Percentiles rank a stretch among this genome's conserved stretches.
Evolutionary conservation across 805 yeast species (phyloP).

Genomic region (Candida berthetii): DNA sequence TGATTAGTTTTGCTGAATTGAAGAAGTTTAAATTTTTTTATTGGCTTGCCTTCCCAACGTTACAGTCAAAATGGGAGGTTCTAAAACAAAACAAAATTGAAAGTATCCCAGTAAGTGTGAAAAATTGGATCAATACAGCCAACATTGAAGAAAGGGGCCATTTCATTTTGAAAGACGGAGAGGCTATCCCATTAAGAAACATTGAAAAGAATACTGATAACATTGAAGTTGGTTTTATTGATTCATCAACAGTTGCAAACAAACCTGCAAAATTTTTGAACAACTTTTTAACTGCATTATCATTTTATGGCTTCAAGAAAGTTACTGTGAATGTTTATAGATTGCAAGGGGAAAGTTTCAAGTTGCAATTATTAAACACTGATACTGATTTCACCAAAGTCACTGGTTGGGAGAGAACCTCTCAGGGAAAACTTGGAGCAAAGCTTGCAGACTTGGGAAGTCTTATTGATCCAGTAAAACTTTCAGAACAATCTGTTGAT

Average conservation of each 20-base stretch:
- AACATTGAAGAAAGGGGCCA: constrained; percentile 18
- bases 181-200: constrained; percentile 7
- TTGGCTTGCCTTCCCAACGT: constrained; percentile 81
- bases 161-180: constrained; percentile 17
- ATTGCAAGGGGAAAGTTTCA: constrained; percentile 23
- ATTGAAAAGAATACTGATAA: constrained; percentile 8
- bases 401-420: constrained; percentile 89
- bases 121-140: constrained; percentile 8
- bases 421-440: constrained; percentile 69
- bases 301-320: constrained; percentile 24
- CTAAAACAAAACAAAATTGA: constrained; percentile 2
- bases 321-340: constrained; percentile 36
- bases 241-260: constrained; percentile 25
- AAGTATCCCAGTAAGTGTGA: constrained; percentile 7
- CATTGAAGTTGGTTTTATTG: constrained; percentile 29
- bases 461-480: constrained; percentile 69
- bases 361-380: constrained; percentile 15
- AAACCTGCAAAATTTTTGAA: constrained; percentile 49
- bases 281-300: constrained; percentile 48
- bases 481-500: constrained; percentile 91
- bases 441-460: constrained; percentile 79
- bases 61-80: constrained; percentile 45
- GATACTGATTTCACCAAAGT: constrained; percentile 26
- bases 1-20: constrained; percentile 78
- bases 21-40: constrained; percentile 84